Evolutionary conservation across 805 yeast species (phyloP).

Genomic region (Starmera dryadoides): DNA sequence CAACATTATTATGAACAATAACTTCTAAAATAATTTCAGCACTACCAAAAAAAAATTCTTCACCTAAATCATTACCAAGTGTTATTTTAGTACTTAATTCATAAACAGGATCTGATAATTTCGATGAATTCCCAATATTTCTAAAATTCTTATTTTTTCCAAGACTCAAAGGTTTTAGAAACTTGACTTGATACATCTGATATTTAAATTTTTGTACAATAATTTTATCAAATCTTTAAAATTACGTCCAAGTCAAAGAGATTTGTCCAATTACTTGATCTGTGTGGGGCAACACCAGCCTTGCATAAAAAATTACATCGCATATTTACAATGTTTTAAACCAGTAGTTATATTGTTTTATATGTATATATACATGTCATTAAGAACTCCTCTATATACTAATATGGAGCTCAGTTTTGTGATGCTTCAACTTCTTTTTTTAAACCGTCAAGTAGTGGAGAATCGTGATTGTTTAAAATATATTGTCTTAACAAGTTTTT

Average conservation of each 20-base stretch:
- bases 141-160: conserved; percentile 5
- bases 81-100: conserved; percentile 16
- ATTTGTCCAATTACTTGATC: too few relatives aligned
- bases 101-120: conserved; percentile 6
- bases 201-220: neutral
- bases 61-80: conserved; percentile 34
- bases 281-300: too few relatives aligned
- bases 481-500: conserved; percentile 71
- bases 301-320: too few relatives aligned
- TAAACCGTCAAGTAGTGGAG: neutral
- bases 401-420: too few relatives aligned
- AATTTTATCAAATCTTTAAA: too few relatives aligned
- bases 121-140: neutral
- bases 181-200: conserved; percentile 26
- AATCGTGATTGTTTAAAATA: conserved; percentile 29
- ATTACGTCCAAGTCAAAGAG: too few relatives aligned
- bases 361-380: too few relatives aligned
- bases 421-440: neutral
- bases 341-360: too few relatives aligned
- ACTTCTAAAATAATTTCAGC: conserved; percentile 7
- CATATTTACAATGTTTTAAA: too few relatives aligned
- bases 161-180: conserved; percentile 23
- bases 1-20: neutral
- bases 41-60: conserved; percentile 28
- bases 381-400: too few relatives aligned